Base-by-base conservation (phyloP, 2,329 filamentous ascomycete genomes). In the Rutstroemia sp. region DNA sequence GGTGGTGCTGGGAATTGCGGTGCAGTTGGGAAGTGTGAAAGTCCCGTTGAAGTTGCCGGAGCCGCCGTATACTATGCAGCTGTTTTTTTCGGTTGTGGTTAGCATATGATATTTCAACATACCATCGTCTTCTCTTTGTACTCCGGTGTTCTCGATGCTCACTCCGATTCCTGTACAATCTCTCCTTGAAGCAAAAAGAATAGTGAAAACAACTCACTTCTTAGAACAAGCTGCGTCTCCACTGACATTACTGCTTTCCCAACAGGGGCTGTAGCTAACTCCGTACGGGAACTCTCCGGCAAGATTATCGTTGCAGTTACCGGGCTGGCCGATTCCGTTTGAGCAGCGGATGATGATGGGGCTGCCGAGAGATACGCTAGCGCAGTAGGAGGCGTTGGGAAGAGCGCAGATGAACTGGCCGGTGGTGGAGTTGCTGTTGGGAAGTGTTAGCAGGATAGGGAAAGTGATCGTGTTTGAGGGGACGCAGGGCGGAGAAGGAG, bases 291-390 rank as follows among this genome's bases (percentile, higher is more conserved):
- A 71, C 54, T 74, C 67, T 48, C 74, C 75, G 25, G 67, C 68
- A 30, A 78, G 68, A 64, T 77, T 75, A 59, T 74, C 69, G 49
- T 72, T 70, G 69, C 75, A 78, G 61, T 73, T 73, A 52, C 71
- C 72, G 19, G 73, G 68, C 38, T 71, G 68, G 49, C 73, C 76
- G n/a, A 68, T 51, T 36, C 69, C 67, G 39, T 61, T 69, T 56
- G 71, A 70, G 65, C 76, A 79, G 48, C 74, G 72, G 59, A 78
- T 71, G 68, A 79, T 78, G 65, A 77, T 76, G 62, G 75, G 73
- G 44, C 68, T 71, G n/a, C 61, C 58, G 45, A 75, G 63, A 21
- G 72, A 73, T 51, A 64, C 64, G 42, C 70, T 70, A 36, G 67
- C 69, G 65, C 76, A 78, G 69, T 72, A 79, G 50, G 68, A 70